Percentiles rank a stretch among this genome's conserved stretches.
phyloP scores from a whole-genome alignment of 352 stramenopile species.

The Halophytophthora batemanensis region DNA sequence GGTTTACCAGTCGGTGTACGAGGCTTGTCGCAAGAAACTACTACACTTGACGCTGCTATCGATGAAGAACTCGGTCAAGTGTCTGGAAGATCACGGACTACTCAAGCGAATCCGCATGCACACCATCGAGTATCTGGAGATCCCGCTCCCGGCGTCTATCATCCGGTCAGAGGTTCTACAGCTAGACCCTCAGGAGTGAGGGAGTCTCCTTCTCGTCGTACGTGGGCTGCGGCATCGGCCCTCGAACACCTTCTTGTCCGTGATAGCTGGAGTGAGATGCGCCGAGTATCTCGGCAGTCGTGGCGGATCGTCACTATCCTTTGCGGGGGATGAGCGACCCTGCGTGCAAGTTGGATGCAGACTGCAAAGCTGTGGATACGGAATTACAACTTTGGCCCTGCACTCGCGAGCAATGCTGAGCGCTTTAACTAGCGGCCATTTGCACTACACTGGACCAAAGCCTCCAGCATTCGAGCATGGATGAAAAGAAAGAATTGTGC shows the following conservation, averaged over 20 bases:
- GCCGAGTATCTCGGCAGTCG: too few relatives aligned
- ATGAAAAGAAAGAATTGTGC: too few relatives aligned
- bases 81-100: slow-evolving; percentile 55
- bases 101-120: slow-evolving; percentile 35
- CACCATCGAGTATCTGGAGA: slow-evolving; percentile 43
- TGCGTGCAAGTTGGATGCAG: too few relatives aligned
- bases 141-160: slow-evolving; percentile 40
- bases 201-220: background rate
- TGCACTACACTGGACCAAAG: too few relatives aligned
- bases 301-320: too few relatives aligned
- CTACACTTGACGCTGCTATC: slow-evolving; percentile 43
- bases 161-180: slow-evolving; percentile 44
- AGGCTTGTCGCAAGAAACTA: slow-evolving; percentile 48
- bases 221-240: background rate
- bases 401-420: too few relatives aligned
- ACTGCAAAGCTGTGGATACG: too few relatives aligned
- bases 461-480: too few relatives aligned
- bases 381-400: too few relatives aligned
- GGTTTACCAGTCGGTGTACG: slow-evolving; percentile 48
- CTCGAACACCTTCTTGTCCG: background rate
- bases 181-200: slow-evolving; percentile 12
- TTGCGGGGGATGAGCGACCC: too few relatives aligned
- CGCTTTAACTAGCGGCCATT: too few relatives aligned
- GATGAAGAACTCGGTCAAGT: slow-evolving; percentile 69
- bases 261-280: too few relatives aligned